A percentile compares a stretch with the other conserved stretches of the same genome.
Conservation (phyloP, 2,329 filamentous ascomycete genomes). For the Amauroascus verrucosus region DNA sequence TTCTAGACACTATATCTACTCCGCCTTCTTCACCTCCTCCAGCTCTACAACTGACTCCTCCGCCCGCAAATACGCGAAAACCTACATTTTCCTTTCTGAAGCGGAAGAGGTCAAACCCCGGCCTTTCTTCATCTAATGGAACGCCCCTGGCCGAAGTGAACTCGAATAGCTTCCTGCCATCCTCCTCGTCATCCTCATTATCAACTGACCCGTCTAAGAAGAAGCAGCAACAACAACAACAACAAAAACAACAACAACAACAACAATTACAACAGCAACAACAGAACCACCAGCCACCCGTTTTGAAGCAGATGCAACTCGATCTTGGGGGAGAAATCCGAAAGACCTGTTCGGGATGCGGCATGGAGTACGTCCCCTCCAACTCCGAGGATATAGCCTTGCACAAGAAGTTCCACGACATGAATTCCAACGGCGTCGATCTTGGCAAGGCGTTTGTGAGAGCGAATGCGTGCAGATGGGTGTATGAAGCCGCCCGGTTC, state of each 20-base stretch:
- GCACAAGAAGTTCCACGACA: conserved; percentile 55
- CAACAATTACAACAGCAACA: conserved; percentile 9
- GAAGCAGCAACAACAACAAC: conserved; percentile 18
- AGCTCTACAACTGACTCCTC: conserved; percentile 31
- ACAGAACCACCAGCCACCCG: conserved; percentile 21
- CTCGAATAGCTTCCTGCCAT: conserved; percentile 35
- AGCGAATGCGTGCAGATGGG: conserved; percentile 42
- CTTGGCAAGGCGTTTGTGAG: conserved; percentile 49
- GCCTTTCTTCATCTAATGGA: neutral
- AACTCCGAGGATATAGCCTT: conserved; percentile 51
- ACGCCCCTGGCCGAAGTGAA: conserved; percentile 35
- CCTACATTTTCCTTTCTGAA: conserved; percentile 44
- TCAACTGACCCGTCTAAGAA: conserved; percentile 29
- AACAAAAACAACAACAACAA: conserved; percentile 12
- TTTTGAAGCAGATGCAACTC: conserved; percentile 51
- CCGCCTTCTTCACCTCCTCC: conserved; percentile 43
- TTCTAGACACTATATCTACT: conserved; percentile 37
- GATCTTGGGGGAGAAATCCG: conserved; percentile 48
- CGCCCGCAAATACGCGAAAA: conserved; percentile 36
- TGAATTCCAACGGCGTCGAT: conserved; percentile 52
- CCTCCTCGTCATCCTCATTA: conserved; percentile 15
- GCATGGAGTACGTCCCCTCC: conserved; percentile 58
- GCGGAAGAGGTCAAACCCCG: conserved; percentile 28
- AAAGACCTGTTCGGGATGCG: conserved; percentile 50
- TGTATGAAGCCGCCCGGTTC: conserved; percentile 42